Evolutionary conservation across 2,329 filamentous ascomycete genomes (phyloP), one percentile per base, ranked within the genome.

Genomic region (Parafenestella ontariensis): DNA sequence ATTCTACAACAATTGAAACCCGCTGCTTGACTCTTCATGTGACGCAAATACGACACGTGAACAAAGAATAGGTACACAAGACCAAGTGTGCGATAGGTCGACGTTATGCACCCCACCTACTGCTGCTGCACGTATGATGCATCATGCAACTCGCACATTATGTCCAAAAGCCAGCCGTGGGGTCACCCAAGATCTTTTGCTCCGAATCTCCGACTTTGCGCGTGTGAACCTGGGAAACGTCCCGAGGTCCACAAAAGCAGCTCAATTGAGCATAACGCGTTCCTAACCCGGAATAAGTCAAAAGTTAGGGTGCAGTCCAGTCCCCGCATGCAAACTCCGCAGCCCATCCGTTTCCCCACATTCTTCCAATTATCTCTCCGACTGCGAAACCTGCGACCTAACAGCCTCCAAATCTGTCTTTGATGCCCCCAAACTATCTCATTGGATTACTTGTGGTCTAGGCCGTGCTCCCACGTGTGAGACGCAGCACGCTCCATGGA

Each of bases 321-420:
- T n/a, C 66, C 64, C 65, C 66, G 59, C 66, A 67, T 64, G 45
- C 34, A 41, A 48, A 61, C 49, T 52, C 45, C 52, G 31, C 41
- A 39, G 45, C 45, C 56, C 54, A 28, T 54, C 54, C 41, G 31
- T 33, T 70, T 65, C 67, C 64, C 66, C 65, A 63, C 66, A 65
- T 52, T 56, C 47, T 54, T 46, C 41, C 50, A 43, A 36, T 44
- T 47, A 17, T 49, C 39, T 59, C 56, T 58, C 57, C 58, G 58
- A 62, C 52, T 39, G 50, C 44, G 43, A 52, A 36, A 36, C 46
- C 26, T 28, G 17, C 46, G 29, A 44, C 42, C 34, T 41, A 49
- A 45, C 34, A 23, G 28, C 55, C 56, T 51, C 64, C 62, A 67
- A 56, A 18, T 28, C 48, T 7, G 17, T 18, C 31, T 51, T 39